Evolutionary conservation across 2,329 filamentous ascomycete genomes (phyloP), one percentile per base, ranked within the genome.

Genomic region (Cladorrhinum sp.): DNA sequence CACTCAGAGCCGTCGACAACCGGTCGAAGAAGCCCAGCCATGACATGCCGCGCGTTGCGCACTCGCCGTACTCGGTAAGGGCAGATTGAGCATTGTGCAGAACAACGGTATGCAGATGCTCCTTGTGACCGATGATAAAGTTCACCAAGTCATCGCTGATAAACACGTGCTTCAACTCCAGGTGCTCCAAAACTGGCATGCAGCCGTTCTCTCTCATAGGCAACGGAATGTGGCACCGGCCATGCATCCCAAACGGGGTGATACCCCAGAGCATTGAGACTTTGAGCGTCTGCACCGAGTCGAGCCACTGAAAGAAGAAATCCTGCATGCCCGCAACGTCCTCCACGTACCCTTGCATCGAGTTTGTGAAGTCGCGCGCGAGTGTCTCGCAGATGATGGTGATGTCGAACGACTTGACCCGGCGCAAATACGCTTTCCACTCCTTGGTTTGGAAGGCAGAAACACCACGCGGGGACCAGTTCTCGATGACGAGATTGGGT

Each of bases 71-170:
- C 21, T 51, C 6, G 6, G 24, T 6, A n/a, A 33, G 20, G 14
- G 54, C 39, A 10, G 54, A 39, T 8, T 56, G 54, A 3, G 54
- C 54, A 24, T 56, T 30, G 21, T 30, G 33, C 54, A 56, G 39
- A 24, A 20, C 21, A 23, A 48, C 33, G 10, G 14, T 56, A 8
- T 26, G 21, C 54, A 48, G 12, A 18, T 7, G 39, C 4, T 48
- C n/a, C 24, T 48, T 56, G 36, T 26, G 21, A 8, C 36, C n/a
- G 6, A 26, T 42, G n/a, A 56, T 28, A 9, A 56, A 28, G 6
- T 48, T 30, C 2, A 48, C 21, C 21, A 56, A 12, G 10, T n/a
- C 20, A 6, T 9, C 20, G 18, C 36, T 56, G 36, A 56, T 28
- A 14, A 30, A 56, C 2, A 56, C 21, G 36, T 48, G 3, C 18